Evolutionary conservation across 2,329 filamentous ascomycete genomes (phyloP).

Genomic region (Monosporascus cannonballus): DNA sequence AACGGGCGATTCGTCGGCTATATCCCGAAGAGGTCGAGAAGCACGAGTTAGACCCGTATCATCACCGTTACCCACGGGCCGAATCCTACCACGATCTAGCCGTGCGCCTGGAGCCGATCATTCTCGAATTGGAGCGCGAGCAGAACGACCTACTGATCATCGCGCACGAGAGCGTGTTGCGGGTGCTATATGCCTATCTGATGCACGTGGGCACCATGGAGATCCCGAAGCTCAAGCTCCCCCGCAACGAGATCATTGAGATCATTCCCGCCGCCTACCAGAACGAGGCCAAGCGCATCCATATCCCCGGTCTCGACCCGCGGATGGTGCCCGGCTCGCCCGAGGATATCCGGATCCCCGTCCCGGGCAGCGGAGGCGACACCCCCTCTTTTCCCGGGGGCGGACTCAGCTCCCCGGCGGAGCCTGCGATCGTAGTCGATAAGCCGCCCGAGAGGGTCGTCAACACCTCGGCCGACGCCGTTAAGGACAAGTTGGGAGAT

Average conservation of each 20-base stretch:
- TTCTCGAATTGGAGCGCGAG: conserved; percentile 92
- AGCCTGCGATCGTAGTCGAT: conserved; percentile 27
- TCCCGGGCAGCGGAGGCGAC: conserved; percentile 43
- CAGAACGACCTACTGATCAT: conserved; percentile 98
- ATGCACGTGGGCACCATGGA: conserved; percentile 97
- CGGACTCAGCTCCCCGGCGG: conserved; percentile 40
- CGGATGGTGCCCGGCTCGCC: conserved; percentile 71
- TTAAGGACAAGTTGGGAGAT: conserved; percentile 26
- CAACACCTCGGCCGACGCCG: conserved; percentile 23
- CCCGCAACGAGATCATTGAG: conserved; percentile 95
- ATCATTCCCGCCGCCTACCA: conserved; percentile 97
- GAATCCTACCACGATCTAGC: conserved; percentile 99
- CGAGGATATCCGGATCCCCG: conserved; percentile 74
- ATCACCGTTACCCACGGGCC: conserved; percentile 90
- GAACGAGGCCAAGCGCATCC: conserved; percentile 87
- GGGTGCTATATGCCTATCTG: conserved; percentile 92
- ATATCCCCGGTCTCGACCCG: conserved; percentile 64
- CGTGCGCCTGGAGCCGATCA: conserved; percentile 96
- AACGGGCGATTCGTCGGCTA: conserved; percentile 69
- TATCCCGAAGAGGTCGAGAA: conserved; percentile 90
- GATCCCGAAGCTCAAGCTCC: conserved; percentile 89
- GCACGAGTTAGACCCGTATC: conserved; percentile 91
- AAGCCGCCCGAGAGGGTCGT: conserved; percentile 24
- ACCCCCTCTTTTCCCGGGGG: conserved; percentile 41
- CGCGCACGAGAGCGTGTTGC: conserved; percentile 94